Conservation (phyloP, 2,329 filamentous ascomycete genomes). For the Ophidiomyces ophidiicola region DNA sequence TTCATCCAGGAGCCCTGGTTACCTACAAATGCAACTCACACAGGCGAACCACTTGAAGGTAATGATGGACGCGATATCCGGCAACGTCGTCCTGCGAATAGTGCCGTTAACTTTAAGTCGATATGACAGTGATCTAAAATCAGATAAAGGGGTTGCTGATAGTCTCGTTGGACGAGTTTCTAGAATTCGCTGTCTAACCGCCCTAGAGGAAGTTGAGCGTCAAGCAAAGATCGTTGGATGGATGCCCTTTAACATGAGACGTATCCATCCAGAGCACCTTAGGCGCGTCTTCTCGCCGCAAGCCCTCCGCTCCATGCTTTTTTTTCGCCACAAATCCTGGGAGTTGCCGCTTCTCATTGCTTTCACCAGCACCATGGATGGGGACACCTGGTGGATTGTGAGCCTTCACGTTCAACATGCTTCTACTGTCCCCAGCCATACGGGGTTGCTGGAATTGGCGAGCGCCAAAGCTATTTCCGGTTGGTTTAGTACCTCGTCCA, state of each 20-base stretch:
- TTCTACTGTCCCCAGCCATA: not conserved
- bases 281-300: slow-evolving; percentile 52
- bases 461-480: slow-evolving; percentile 24
- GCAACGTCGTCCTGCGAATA: slow-evolving; percentile 60
- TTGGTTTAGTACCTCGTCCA: slow-evolving; percentile 18
- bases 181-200: slow-evolving; percentile 29
- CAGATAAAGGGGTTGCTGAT: slow-evolving; percentile 32
- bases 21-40: slow-evolving; percentile 57
- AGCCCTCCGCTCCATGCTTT: slow-evolving; percentile 53
- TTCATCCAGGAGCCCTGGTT: slow-evolving; percentile 50
- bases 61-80: slow-evolving; percentile 64
- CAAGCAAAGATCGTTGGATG: slow-evolving; percentile 28
- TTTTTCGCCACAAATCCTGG: slow-evolving; percentile 62
- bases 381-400: slow-evolving; percentile 69
- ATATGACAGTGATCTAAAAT: slow-evolving; percentile 55
- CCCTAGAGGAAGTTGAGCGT: slow-evolving; percentile 31
- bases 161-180: slow-evolving; percentile 30
- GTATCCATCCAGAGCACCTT: slow-evolving; percentile 33
- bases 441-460: slow-evolving; percentile 16
- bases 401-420: slow-evolving; percentile 17
- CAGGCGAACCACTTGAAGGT: slow-evolving; percentile 49
- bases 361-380: slow-evolving; percentile 55
- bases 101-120: slow-evolving; percentile 45
- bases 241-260: slow-evolving; percentile 24
- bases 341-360: slow-evolving; percentile 58